phyloP scores from a whole-genome alignment of 768 basidiomycete species.

The Tricholoma sp. region DNA sequence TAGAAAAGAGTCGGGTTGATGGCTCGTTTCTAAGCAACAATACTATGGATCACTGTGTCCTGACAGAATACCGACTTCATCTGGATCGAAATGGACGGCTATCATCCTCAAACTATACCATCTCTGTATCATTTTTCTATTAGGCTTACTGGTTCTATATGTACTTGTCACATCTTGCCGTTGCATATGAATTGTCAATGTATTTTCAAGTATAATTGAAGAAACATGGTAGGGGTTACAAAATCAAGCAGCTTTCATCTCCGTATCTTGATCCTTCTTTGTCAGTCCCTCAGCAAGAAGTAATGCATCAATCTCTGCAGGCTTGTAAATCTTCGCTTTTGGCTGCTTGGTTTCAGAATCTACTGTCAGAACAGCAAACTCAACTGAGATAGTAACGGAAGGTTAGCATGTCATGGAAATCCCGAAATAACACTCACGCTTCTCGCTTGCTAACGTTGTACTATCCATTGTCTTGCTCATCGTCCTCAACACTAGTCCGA shows the following conservation, averaged over 20 bases:
- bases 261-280: conserved; percentile 82
- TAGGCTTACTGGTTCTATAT: not conserved
- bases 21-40: no score
- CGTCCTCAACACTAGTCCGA: conserved; percentile 85
- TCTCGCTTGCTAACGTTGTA: conserved; percentile 93
- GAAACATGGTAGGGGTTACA: conserved; percentile 24
- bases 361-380: conserved; percentile 91
- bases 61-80: not conserved
- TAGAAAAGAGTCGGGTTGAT: no score
- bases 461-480: conserved; percentile 99
- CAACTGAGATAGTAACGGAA: conserved; percentile 49
- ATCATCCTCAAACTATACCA: not conserved
- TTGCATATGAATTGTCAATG: not conserved
- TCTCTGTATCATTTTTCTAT: no score
- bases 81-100: not conserved
- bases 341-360: conserved; percentile 75
- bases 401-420: conserved; percentile 6
- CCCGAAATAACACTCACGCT: conserved; percentile 52
- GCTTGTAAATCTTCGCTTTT: conserved; percentile 87
- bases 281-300: conserved; percentile 74
- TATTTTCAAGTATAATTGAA: not conserved
- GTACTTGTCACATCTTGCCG: not conserved
- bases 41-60: no score
- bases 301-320: conserved; percentile 83
- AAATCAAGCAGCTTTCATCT: conserved; percentile 58